Conservation (phyloP, 2,329 filamentous ascomycete species). For the Pseudopyricularia javanii region DNA sequence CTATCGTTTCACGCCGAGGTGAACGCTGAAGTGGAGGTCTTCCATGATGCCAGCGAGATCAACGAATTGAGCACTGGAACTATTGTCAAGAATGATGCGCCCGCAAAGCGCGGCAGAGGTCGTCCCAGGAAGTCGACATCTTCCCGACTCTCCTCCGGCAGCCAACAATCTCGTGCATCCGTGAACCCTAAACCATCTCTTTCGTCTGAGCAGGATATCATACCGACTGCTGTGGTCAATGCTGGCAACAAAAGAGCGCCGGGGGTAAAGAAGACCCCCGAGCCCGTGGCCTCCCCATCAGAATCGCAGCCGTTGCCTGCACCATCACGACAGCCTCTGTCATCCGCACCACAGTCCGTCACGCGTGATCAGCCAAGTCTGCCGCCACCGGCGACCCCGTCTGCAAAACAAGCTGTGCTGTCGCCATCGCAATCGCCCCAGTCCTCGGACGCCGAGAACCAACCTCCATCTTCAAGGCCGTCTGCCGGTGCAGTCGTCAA, state of each 20-base stretch:
- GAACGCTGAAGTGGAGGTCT: slow-evolving; percentile 6
- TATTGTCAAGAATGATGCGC: slow-evolving; percentile 7
- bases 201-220: neutral
- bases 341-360: neutral
- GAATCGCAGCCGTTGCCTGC: slow-evolving; percentile 1
- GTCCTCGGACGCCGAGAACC: slow-evolving; percentile 71
- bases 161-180: neutral
- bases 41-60: slow-evolving; percentile 12
- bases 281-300: slow-evolving; percentile 3
- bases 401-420: slow-evolving; percentile 38
- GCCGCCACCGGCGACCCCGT: slow-evolving; percentile 28
- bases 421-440: slow-evolving; percentile 59
- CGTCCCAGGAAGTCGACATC: slow-evolving; percentile 16
- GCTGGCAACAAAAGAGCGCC: neutral
- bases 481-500: slow-evolving; percentile 31
- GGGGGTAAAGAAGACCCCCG: neutral
- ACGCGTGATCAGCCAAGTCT: slow-evolving; percentile 2
- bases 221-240: neutral
- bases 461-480: slow-evolving; percentile 56
- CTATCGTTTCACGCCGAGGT: neutral
- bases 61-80: slow-evolving; percentile 11
- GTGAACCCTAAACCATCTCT: neutral
- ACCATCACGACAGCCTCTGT: neutral
- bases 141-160: neutral
- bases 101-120: slow-evolving; percentile 16